These are phyloP conservation scores for Mortierella sp. DNA, from an alignment of 371 early-diverging fungal genomes.

Conservation along the genomic window DNA sequence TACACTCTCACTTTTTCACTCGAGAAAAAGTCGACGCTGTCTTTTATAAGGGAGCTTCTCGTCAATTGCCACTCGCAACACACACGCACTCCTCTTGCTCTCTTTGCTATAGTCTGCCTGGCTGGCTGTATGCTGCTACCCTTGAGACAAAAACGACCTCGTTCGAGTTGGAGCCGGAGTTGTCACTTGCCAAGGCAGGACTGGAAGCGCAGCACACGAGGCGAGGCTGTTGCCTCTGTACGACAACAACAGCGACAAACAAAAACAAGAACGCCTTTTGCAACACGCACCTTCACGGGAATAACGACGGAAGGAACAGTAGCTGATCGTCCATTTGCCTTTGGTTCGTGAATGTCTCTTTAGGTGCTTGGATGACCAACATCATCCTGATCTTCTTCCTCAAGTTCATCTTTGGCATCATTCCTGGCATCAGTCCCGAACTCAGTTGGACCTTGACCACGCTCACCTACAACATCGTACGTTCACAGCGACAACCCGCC, in stretches of 20 bases:
- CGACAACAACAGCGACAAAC: not conserved
- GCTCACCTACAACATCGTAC: constrained; percentile 89
- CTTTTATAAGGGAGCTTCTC: no score
- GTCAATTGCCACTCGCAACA: no score
- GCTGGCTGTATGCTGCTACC: no score
- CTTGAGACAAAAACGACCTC: not conserved
- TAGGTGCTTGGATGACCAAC: constrained; percentile 94
- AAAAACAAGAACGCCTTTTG: not conserved
- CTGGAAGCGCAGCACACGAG: not conserved
- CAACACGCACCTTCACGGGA: not conserved
- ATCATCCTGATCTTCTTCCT: constrained; percentile 83
- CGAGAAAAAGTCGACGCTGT: not conserved
- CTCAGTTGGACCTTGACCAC: constrained; percentile 97
- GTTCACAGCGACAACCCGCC: constrained; percentile 18
- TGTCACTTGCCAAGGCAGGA: not conserved
- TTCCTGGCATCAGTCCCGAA: constrained; percentile 93
- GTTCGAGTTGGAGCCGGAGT: not conserved
- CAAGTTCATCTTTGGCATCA: constrained; percentile 85
- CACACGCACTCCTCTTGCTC: no score
- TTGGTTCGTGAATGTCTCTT: not conserved
- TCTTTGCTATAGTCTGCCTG: no score
- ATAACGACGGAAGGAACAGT: not conserved
- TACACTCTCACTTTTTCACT: not conserved
- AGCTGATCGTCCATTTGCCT: constrained; percentile 2
- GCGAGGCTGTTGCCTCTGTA: not conserved